Conservation (phyloP, 148 eudicot genomes). For the Fagopyrum homotropicum region DNA sequence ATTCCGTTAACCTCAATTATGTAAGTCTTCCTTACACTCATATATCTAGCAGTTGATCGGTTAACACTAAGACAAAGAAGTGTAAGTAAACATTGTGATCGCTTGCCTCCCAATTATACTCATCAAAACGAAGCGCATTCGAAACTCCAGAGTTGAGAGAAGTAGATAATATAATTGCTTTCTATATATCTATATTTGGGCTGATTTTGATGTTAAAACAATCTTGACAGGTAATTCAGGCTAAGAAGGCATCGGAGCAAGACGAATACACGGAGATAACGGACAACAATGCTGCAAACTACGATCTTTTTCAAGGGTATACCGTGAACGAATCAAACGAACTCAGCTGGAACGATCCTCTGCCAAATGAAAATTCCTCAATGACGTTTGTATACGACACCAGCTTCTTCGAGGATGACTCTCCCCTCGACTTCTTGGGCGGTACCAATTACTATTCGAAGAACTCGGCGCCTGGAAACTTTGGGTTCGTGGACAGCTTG, state of each 20-base stretch:
- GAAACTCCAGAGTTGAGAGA: too few species aligned
- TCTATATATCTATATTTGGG: not conserved
- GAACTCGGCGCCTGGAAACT: slow-evolving; percentile 27
- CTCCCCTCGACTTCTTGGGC: slow-evolving; percentile 45
- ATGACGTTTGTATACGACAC: slow-evolving; percentile 45
- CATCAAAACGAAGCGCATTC: too few species aligned
- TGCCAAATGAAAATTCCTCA: slow-evolving; percentile 6
- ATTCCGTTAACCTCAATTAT: slow-evolving; percentile 41
- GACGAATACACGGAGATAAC: slow-evolving; percentile 20
- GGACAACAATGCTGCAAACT: slow-evolving; percentile 21
- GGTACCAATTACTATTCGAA: slow-evolving; percentile 30
- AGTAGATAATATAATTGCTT: too few species aligned
- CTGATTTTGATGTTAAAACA: not conserved
- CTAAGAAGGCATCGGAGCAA: slow-evolving; percentile 41
- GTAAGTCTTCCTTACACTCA: slow-evolving; percentile 24
- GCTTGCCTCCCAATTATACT: too few species aligned
- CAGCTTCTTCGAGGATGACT: slow-evolving; percentile 34
- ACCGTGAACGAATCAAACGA: slow-evolving; percentile 24
- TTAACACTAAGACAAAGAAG: too few species aligned
- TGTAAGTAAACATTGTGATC: too few species aligned
- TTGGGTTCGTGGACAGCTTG: slow-evolving; percentile 38
- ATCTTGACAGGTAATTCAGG: slow-evolving; percentile 47
- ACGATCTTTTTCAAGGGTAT: slow-evolving; percentile 1
- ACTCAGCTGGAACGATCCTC: slow-evolving; percentile 27
- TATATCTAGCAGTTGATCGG: not conserved